Evolutionary conservation across 2,329 filamentous ascomycete species (phyloP).

Genomic region (Moelleriella libera): DNA sequence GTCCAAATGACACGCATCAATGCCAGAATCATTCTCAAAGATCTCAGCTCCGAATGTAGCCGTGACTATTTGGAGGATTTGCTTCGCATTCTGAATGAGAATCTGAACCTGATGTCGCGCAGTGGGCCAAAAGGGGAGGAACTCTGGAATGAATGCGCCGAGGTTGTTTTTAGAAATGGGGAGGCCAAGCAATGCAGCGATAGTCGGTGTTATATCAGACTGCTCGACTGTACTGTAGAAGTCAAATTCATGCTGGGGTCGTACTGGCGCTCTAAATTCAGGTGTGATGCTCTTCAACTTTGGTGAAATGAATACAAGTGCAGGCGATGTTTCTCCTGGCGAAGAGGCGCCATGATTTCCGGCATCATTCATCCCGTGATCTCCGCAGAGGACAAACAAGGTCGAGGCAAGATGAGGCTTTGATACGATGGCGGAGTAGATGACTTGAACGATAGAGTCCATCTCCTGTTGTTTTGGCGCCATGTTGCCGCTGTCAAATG

Average conservation of each 20-base stretch:
- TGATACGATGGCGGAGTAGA: constrained; percentile 63
- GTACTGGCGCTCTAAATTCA: constrained; percentile 34
- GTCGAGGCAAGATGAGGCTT: constrained; percentile 61
- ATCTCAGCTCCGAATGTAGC: constrained; percentile 49
- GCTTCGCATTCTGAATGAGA: constrained; percentile 62
- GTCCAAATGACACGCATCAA: constrained; percentile 21
- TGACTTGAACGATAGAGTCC: constrained; percentile 64
- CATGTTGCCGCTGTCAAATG: constrained; percentile 61
- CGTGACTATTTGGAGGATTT: constrained; percentile 64
- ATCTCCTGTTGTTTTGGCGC: constrained; percentile 85
- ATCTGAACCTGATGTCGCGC: constrained; percentile 47
- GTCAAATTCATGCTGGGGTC: constrained; percentile 55
- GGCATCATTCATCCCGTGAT: constrained; percentile 99
- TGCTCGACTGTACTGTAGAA: constrained; percentile 84
- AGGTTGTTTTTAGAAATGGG: constrained; percentile 83
- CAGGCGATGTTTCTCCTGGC: constrained; percentile 84
- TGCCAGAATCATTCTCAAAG: constrained; percentile 18
- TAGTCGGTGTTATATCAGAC: constrained; percentile 81
- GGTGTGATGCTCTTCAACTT: constrained; percentile 50
- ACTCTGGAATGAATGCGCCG: constrained; percentile 68
- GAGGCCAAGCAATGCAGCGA: constrained; percentile 76
- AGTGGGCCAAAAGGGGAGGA: constrained; percentile 59
- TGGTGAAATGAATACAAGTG: constrained; percentile 80
- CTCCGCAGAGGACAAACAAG: constrained; percentile 74
- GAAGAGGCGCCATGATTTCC: constrained; percentile 94